These are phyloP conservation scores for Radiomyces spectabilis DNA, from an alignment of 192 early-diverging fungal genomes.

Conservation along the genomic window DNA sequence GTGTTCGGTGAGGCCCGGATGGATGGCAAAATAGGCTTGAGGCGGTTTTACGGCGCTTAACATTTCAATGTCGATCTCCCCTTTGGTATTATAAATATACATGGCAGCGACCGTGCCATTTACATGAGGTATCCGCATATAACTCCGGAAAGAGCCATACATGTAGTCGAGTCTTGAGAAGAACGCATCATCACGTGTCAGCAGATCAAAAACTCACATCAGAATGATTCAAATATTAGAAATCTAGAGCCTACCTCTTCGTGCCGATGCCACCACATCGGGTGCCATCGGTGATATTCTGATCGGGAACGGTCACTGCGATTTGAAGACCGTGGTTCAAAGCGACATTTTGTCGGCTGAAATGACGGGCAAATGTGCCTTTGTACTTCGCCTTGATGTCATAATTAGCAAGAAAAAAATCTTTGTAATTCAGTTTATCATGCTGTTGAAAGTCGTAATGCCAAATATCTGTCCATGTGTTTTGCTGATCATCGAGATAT, in stretches of 20 bases:
- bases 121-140: constrained; percentile 1
- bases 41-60: constrained; percentile 9
- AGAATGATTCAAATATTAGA: no score
- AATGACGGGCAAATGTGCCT: not conserved
- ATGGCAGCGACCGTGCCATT: constrained; percentile 12
- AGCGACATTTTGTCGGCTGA: constrained; percentile 6
- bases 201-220: no score
- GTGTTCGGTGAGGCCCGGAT: constrained; percentile 9
- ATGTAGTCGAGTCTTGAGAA: constrained; percentile 7
- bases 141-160: constrained; percentile 16
- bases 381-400: constrained; percentile 5
- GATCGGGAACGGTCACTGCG: constrained; percentile 1
- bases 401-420: constrained; percentile 11
- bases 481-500: not conserved
- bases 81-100: constrained; percentile 8
- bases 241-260: constrained; percentile 1
- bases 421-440: no score
- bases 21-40: constrained; percentile 19
- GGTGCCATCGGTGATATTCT: not conserved
- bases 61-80: constrained; percentile 22
- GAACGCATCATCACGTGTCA: no score
- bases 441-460: constrained; percentile 6
- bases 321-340: not conserved
- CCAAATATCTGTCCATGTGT: constrained; percentile 10
- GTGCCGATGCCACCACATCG: constrained; percentile 11